phyloP scores from a whole-genome alignment of 805 yeast genomes.

The Torulaspora microellipsoides region DNA sequence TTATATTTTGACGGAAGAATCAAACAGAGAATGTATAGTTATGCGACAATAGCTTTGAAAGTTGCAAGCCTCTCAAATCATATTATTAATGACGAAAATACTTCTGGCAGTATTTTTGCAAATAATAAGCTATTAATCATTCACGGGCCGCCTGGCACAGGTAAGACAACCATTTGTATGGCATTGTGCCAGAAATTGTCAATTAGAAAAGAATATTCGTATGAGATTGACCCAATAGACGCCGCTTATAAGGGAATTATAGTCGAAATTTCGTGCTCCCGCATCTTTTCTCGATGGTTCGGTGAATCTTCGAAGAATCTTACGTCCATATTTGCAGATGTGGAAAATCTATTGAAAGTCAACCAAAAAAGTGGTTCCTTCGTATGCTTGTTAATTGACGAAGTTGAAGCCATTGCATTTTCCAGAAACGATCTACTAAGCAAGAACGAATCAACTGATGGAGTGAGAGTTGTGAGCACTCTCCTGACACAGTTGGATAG shows the following conservation, averaged over 20 bases:
- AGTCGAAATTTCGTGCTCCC: constrained; percentile 42
- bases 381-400: constrained; percentile 42
- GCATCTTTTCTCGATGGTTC: constrained; percentile 43
- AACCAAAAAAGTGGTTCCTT: constrained; percentile 17
- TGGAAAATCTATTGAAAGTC: constrained; percentile 26
- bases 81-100: background rate
- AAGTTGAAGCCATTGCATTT: constrained; percentile 43
- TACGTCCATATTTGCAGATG: constrained; percentile 34
- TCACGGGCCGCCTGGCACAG: constrained; percentile 47
- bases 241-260: constrained; percentile 27
- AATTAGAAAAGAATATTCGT: constrained; percentile 21
- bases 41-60: constrained; percentile 33
- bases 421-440: constrained; percentile 36
- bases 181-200: constrained; percentile 41
- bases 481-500: constrained; percentile 41
- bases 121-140: constrained; percentile 31
- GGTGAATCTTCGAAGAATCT: constrained; percentile 45
- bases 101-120: constrained; percentile 6
- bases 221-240: background rate
- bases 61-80: constrained; percentile 16
- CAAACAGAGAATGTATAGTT: constrained; percentile 32
- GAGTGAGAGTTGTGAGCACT: constrained; percentile 42
- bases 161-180: constrained; percentile 42
- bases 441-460: constrained; percentile 41
- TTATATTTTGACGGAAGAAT: constrained; percentile 32